Evolutionary conservation across 169 alveolate species (phyloP), one percentile per base, ranked within the genome.

Genomic region (Plasmodium gonderi): DNA sequence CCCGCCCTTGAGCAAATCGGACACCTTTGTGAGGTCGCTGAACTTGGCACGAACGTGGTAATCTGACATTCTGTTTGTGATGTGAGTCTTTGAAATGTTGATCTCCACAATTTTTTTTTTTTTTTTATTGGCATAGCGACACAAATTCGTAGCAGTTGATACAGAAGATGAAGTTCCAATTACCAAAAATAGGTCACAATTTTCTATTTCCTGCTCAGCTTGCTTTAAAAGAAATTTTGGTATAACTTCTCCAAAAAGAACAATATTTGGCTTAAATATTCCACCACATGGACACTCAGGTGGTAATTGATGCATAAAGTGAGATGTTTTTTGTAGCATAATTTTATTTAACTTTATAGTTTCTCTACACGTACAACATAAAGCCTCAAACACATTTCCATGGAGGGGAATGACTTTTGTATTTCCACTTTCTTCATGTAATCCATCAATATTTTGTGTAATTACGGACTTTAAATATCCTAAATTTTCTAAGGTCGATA

Each of bases 221-320:
- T 82, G 77, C 29, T 82, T 82, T 54, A 82, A 82, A 69, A 82
- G 76, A 11, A 40, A 33, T 17, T 69, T 69, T 23, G 92, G 60
- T 33, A 82, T 72, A 20, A 82, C 92, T 38, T 82, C 92, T 31
- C 92, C 92, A 82, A 82, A 82, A 42, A 82, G 64, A 47, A 82
- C 77, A 2, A 82, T 60, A 26, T 82, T 82, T 36, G 92, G 92
- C 64, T 82, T 82, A 33, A 82, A 82, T 31, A 82, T 82, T 45
- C 92, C 92, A 17, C 92, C 92, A 82, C 92, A 82, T 33, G 92
- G 92, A 47, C 92, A 82, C 40, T 82, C 92, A 47, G 92, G 92
- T 69, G 92, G 92, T 45, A 82, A 40, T 31, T 82, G 92, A 29
- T 82, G 83, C 92, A 82, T 82, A 29, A 82, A 82, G 7, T 82